Percentiles rank a stretch among this genome's conserved stretches.
phyloP scores from a whole-genome alignment of 1,284 basidiomycete species.

The Ganoderma lingzhi region DNA sequence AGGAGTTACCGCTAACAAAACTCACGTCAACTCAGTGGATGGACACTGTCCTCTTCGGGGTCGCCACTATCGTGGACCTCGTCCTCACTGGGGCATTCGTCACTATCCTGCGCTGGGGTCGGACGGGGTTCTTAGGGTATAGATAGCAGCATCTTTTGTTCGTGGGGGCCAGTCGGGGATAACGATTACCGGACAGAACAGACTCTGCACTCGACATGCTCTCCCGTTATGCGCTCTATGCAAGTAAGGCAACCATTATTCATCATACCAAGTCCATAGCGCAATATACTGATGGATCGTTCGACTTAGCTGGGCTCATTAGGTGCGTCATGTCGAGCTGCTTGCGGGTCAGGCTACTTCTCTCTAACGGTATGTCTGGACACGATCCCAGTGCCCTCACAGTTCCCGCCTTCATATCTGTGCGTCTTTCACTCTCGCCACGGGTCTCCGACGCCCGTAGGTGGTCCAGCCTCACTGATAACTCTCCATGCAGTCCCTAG shows the following conservation, averaged over 20 bases:
- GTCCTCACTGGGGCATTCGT: conserved; percentile 5
- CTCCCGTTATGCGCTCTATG: neutral
- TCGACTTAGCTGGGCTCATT: neutral
- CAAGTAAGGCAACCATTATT: neutral
- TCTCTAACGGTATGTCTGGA: neutral
- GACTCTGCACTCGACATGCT: neutral
- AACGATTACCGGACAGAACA: neutral
- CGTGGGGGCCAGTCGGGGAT: neutral
- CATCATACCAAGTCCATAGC: neutral
- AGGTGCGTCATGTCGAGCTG: neutral
- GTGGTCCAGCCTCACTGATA: neutral
- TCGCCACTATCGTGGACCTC: neutral
- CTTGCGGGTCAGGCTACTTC: fast-evolving
- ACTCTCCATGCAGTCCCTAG: neutral
- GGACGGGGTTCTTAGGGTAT: neutral
- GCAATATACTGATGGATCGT: neutral
- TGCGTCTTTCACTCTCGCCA: neutral
- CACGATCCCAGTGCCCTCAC: neutral
- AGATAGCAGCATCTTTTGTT: neutral
- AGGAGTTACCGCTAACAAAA: no score
- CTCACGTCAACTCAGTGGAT: no score
- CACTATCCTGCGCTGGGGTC: neutral
- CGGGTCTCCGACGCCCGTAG: neutral
- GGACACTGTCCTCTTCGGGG: neutral
- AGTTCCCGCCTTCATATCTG: neutral